Conservation (phyloP, 2,329 filamentous ascomycete genomes). For the Metarhizium robertsii region DNA sequence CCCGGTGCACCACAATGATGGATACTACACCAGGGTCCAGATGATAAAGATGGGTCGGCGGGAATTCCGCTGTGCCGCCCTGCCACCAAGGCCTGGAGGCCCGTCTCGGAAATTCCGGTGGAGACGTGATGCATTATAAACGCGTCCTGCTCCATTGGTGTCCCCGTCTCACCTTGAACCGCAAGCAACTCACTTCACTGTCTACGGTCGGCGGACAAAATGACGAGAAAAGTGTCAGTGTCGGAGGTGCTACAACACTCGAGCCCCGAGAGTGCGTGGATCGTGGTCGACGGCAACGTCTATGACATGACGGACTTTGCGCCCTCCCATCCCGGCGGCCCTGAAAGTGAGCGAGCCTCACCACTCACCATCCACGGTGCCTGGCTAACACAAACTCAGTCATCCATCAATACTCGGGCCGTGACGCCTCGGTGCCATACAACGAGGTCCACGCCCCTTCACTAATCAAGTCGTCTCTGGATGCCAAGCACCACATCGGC, state of each 20-base stretch:
- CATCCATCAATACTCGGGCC: slow-evolving; percentile 15
- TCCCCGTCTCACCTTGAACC: background rate
- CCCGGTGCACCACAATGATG: too few species aligned
- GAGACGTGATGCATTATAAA: background rate
- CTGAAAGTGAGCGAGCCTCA: slow-evolving; percentile 6
- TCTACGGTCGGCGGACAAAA: background rate
- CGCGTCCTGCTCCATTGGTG: background rate
- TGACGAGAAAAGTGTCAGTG: background rate
- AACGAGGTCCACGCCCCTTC: slow-evolving; percentile 13
- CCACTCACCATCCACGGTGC: background rate
- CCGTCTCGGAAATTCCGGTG: background rate
- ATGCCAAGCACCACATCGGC: slow-evolving; percentile 8
- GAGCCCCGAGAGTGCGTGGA: slow-evolving; percentile 44
- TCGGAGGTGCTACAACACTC: background rate
- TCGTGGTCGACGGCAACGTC: slow-evolving; percentile 56
- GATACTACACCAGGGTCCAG: too few species aligned
- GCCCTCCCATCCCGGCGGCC: slow-evolving; percentile 13
- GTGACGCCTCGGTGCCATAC: slow-evolving; percentile 15
- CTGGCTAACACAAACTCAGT: slow-evolving; percentile 6
- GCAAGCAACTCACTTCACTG: too few species aligned
- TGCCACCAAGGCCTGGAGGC: too few species aligned
- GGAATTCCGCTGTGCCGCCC: too few species aligned
- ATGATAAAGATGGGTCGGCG: too few species aligned
- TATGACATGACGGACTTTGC: slow-evolving; percentile 40
- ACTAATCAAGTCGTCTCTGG: slow-evolving; percentile 12